A percentile compares a stretch with the other conserved stretches of the same genome.
Conservation (phyloP, 768 basidiomycete species). For the Favolaschia claudopus region DNA sequence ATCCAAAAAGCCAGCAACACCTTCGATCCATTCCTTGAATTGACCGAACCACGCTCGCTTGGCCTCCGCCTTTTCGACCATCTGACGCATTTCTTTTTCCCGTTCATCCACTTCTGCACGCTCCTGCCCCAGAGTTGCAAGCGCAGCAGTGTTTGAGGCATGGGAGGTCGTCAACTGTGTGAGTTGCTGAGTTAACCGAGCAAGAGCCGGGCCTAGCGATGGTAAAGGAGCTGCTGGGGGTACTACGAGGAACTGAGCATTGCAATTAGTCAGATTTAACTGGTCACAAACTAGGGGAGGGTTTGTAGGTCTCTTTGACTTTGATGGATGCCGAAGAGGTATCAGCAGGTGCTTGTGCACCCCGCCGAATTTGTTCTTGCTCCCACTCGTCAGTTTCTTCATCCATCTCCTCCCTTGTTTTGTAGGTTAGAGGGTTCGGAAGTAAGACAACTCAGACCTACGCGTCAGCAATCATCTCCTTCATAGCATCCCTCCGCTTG, state of each 20-base stretch:
- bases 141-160: conserved; percentile 61
- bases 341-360: conserved; percentile 61
- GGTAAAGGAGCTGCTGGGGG: conserved; percentile 71
- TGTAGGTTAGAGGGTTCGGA: conserved; percentile 4
- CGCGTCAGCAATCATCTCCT: conserved; percentile 86
- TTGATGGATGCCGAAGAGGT: conserved; percentile 42
- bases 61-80: conserved; percentile 76
- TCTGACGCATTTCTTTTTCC: conserved; percentile 76
- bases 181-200: conserved; percentile 69
- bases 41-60: conserved; percentile 84
- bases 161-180: conserved; percentile 73
- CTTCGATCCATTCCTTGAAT: conserved; percentile 84
- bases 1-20: conserved; percentile 83
- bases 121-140: conserved; percentile 67
- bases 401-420: conserved; percentile 78
- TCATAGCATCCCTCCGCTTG: conserved; percentile 73
- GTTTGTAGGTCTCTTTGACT: conserved; percentile 68
- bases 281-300: conserved; percentile 73
- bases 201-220: conserved; percentile 65
- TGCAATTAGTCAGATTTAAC: neutral
- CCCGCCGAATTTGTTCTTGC: conserved; percentile 80
- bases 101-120: conserved; percentile 68
- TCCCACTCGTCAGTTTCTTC: conserved; percentile 91
- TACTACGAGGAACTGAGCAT: conserved; percentile 52
- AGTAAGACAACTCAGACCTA: conserved; percentile 33